phyloP scores from a whole-genome alignment of 176 grass and related monocot genomes.

The Zea luxurians region DNA sequence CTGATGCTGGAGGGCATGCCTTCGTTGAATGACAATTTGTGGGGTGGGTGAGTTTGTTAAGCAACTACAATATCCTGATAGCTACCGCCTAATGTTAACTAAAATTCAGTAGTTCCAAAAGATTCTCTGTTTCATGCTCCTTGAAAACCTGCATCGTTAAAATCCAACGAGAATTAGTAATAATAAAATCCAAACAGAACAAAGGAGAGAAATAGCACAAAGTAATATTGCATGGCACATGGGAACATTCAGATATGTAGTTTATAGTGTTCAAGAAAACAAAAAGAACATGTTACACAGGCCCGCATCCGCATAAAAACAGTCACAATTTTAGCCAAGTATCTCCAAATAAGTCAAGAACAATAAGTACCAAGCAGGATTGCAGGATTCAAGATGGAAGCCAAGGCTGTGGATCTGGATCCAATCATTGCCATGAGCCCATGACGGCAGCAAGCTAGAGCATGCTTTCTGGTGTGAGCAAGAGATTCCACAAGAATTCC shows the following conservation, averaged over 20 bases:
- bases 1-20: conserved; percentile 42
- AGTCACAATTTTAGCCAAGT: background rate
- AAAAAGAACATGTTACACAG: background rate
- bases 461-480: background rate
- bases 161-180: background rate
- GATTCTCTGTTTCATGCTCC: conserved; percentile 51
- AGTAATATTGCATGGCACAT: background rate
- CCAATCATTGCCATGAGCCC: background rate
- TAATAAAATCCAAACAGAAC: conserved; percentile 14
- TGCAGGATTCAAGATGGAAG: conserved; percentile 16
- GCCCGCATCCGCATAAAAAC: background rate
- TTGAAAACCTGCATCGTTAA: conserved; percentile 57
- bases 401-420: background rate
- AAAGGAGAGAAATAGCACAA: background rate
- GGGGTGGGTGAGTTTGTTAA: conserved; percentile 47
- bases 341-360: background rate
- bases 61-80: conserved; percentile 43
- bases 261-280: background rate
- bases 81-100: conserved; percentile 47
- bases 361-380: background rate
- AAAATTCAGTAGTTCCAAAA: conserved; percentile 57
- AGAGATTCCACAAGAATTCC: background rate
- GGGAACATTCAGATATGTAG: background rate
- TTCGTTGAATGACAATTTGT: conserved; percentile 38
- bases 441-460: background rate